A percentile compares a stretch with the other conserved stretches of the same genome.
These are phyloP conservation scores for Alliaria petiolata DNA, from an alignment of 345 rosid genomes.

Conservation along the genomic window DNA sequence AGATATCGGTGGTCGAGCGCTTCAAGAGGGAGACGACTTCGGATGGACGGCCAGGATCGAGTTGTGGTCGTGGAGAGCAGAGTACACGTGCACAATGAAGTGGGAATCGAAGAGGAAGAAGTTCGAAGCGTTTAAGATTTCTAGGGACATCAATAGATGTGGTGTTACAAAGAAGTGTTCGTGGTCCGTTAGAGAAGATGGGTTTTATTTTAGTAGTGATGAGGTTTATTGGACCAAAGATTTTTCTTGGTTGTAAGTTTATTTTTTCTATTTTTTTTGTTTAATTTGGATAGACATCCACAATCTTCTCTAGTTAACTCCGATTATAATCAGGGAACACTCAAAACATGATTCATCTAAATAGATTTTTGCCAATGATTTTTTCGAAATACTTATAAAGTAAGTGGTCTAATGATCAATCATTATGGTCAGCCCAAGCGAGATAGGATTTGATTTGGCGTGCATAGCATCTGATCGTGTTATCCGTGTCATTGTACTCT, in stretches of 20 bases:
- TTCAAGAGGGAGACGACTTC: conserved; percentile 87
- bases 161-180: conserved; percentile 60
- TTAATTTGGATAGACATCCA: background rate
- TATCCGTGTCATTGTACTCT: too few species aligned
- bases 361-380: too few species aligned
- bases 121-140: conserved; percentile 63
- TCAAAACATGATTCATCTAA: background rate
- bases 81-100: conserved; percentile 67
- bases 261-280: background rate
- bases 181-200: conserved; percentile 88
- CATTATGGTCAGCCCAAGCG: too few species aligned
- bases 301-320: background rate
- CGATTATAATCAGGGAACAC: background rate
- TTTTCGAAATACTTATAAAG: too few species aligned
- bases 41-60: conserved; percentile 57
- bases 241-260: conserved; percentile 51
- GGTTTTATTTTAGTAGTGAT: conserved; percentile 78
- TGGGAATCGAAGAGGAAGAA: conserved; percentile 56
- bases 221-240: conserved; percentile 83
- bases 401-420: too few species aligned
- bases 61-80: conserved; percentile 39
- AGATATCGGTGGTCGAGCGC: conserved; percentile 92
- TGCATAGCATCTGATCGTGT: too few species aligned
- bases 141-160: conserved; percentile 58
- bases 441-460: too few species aligned